These are phyloP conservation scores for Populus tomentosa DNA, from an alignment of 441 rosid species.

Conservation along the genomic window DNA sequence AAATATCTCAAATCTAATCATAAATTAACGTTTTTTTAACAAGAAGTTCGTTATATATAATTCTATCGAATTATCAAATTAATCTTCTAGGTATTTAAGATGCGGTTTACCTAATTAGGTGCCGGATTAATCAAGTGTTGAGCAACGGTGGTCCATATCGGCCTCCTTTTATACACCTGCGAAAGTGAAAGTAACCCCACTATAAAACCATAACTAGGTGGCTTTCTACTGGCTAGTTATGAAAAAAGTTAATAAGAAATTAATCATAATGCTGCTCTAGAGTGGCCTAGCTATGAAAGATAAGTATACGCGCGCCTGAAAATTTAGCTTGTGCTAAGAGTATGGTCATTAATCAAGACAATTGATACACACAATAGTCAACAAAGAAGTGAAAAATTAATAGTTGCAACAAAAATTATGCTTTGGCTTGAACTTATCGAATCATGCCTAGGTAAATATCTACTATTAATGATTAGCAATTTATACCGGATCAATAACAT, in stretches of 20 bases:
- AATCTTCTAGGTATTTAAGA: background rate
- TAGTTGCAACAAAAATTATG: background rate
- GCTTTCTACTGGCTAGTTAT: conserved; percentile 6
- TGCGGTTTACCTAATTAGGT: background rate
- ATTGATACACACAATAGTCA: no score
- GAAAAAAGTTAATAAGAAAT: background rate
- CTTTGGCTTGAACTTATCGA: background rate
- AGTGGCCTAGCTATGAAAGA: background rate
- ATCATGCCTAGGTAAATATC: background rate
- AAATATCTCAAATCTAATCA: background rate
- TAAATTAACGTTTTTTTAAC: background rate
- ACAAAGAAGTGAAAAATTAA: no score
- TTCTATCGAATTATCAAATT: background rate
- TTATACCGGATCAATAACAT: no score
- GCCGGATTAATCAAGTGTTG: conserved; percentile 2
- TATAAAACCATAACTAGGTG: background rate
- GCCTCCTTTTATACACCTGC: conserved; percentile 13
- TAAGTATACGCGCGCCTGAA: background rate
- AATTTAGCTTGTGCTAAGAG: background rate
- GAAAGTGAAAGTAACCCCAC: conserved; percentile 31
- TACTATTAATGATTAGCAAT: no score
- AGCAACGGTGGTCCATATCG: conserved; percentile 22
- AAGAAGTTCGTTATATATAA: no score
- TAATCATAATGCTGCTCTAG: conserved; percentile 4
- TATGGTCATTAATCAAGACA: background rate